These are phyloP conservation scores for Parmelia sp. DNA, from an alignment of 495 filamentous ascomycete species.

Conservation along the genomic window DNA sequence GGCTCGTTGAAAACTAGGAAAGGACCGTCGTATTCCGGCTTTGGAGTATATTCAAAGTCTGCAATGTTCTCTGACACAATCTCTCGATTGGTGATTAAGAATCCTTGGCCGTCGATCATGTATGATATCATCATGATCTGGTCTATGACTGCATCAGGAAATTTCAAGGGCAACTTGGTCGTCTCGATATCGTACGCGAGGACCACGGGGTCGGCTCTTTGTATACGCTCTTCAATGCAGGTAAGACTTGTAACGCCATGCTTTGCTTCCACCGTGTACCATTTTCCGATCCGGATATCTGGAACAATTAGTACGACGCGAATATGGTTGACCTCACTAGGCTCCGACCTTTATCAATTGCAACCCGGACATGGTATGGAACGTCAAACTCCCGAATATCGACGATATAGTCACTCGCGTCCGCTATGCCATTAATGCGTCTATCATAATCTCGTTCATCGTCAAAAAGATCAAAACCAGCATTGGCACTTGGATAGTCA, in stretches of 20 bases:
- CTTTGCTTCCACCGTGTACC: slow-evolving; percentile 93
- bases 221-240: slow-evolving; percentile 81
- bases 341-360: slow-evolving; percentile 80
- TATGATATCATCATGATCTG: slow-evolving; percentile 99
- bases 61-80: slow-evolving; percentile 96
- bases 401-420: slow-evolving; percentile 95
- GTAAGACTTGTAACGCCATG: slow-evolving; percentile 77
- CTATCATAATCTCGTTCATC: slow-evolving; percentile 77
- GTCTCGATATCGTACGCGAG: slow-evolving; percentile 99
- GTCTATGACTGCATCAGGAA: slow-evolving; percentile 91
- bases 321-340: background rate
- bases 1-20: slow-evolving; percentile 99
- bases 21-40: slow-evolving; percentile 86
- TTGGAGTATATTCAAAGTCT: slow-evolving; percentile 98
- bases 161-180: slow-evolving; percentile 92
- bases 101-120: slow-evolving; percentile 99
- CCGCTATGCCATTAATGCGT: slow-evolving; percentile 73
- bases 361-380: slow-evolving; percentile 96
- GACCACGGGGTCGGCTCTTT: slow-evolving; percentile 87
- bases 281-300: slow-evolving; percentile 95
- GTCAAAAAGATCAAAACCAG: slow-evolving; percentile 94
- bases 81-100: slow-evolving; percentile 95
- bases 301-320: slow-evolving; percentile 21
- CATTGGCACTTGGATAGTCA: slow-evolving; percentile 57
- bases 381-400: slow-evolving; percentile 99